phyloP scores from a whole-genome alignment of 768 basidiomycete species.

The Megacollybia marginata region DNA sequence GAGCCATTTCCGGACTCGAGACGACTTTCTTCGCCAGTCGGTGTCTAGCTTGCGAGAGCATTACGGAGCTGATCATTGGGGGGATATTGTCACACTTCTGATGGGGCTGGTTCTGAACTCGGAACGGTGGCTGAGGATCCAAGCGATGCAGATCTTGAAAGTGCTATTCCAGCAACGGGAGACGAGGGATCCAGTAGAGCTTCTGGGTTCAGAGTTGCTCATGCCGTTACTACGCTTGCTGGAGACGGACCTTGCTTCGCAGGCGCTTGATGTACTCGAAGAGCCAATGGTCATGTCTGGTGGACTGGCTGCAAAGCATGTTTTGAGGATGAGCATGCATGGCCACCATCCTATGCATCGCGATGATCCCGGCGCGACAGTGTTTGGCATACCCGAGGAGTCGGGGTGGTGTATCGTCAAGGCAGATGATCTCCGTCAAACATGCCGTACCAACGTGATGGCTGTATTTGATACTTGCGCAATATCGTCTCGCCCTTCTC shows the following conservation, averaged over 20 bases:
- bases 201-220: conserved; percentile 77
- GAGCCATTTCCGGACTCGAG: conserved; percentile 80
- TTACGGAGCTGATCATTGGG: conserved; percentile 68
- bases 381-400: conserved; percentile 76
- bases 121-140: conserved; percentile 74
- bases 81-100: conserved; percentile 78
- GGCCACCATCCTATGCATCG: conserved; percentile 30
- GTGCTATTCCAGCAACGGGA: conserved; percentile 83
- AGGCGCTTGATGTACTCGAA: conserved; percentile 90
- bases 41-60: conserved; percentile 81
- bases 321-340: conserved; percentile 90
- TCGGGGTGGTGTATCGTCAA: conserved; percentile 86
- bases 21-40: conserved; percentile 90
- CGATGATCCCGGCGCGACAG: conserved; percentile 49
- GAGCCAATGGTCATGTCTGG: conserved; percentile 78
- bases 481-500: conserved; percentile 58
- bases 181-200: conserved; percentile 62
- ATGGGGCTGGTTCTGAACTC: conserved; percentile 80
- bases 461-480: conserved; percentile 84
- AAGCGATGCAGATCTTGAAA: conserved; percentile 84
- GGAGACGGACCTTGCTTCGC: conserved; percentile 77
- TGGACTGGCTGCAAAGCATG: conserved; percentile 73
- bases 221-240: conserved; percentile 87
- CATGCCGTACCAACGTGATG: conserved; percentile 71
- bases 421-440: conserved; percentile 48